Conservation (phyloP, 257 asterid genomes). For the Petunia secreta region DNA sequence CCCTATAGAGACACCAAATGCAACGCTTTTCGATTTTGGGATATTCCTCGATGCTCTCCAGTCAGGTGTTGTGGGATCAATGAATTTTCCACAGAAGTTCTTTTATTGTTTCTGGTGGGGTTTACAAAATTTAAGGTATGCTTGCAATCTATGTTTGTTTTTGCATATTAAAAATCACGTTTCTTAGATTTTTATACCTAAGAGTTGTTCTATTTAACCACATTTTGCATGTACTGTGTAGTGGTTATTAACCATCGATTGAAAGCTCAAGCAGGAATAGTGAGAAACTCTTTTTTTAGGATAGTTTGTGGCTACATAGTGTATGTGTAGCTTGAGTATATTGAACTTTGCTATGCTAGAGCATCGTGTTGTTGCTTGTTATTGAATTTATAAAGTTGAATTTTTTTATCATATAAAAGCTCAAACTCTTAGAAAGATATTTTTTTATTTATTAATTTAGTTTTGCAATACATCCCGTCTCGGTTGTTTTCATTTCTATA, state of each 20-base stretch:
- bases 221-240: background rate
- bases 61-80: conserved; percentile 84
- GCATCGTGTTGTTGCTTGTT: background rate
- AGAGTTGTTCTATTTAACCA: background rate
- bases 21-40: conserved; percentile 79
- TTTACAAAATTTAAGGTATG: conserved; percentile 89
- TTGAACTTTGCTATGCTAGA: background rate
- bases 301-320: background rate
- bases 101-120: conserved; percentile 99
- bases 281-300: background rate
- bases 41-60: conserved; percentile 93
- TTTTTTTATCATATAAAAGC: conserved; percentile 1
- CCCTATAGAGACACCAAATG: conserved; percentile 62
- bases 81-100: conserved; percentile 85
- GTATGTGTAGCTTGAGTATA: background rate
- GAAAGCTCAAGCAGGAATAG: background rate
- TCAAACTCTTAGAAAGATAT: background rate
- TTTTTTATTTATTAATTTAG: background rate
- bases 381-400: background rate
- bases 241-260: conserved; percentile 2
- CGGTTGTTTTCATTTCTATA: background rate
- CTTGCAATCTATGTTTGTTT: background rate
- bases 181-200: background rate
- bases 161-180: background rate
- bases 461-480: background rate